Conservation (phyloP, 495 filamentous ascomycete species). For the Poronia punctata region DNA sequence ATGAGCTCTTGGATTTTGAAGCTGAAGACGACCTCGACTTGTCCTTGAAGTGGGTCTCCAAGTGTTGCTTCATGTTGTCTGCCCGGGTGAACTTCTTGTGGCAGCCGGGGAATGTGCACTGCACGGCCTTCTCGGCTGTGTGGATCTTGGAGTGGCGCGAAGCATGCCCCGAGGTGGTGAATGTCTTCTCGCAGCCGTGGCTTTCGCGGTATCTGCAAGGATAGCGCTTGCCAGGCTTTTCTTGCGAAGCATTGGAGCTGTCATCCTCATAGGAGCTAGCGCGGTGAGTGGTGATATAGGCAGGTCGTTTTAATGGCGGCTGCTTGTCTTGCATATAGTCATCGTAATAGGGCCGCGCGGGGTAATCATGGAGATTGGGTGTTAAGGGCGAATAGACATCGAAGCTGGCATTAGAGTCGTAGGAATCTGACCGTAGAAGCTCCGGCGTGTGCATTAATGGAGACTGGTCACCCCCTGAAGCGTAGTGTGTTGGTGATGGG, state of each 20-base stretch:
- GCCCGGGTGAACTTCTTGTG: conserved; percentile 91
- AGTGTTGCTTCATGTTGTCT: conserved; percentile 98
- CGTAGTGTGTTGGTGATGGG: conserved; percentile 22
- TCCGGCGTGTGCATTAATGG: conserved; percentile 41
- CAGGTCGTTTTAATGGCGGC: conserved; percentile 17
- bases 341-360: conserved; percentile 29
- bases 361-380: conserved; percentile 34
- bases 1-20: conserved; percentile 28
- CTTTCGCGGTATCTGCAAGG: conserved; percentile 58
- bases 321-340: conserved; percentile 28
- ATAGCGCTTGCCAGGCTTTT: conserved; percentile 51
- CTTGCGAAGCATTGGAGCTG: conserved; percentile 26
- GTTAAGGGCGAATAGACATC: conserved; percentile 44
- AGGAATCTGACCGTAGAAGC: conserved; percentile 46
- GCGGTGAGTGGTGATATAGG: conserved; percentile 26
- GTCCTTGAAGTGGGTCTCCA: conserved; percentile 72
- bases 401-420: conserved; percentile 45
- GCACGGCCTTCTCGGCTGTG: conserved; percentile 88
- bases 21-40: conserved; percentile 30
- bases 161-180: conserved; percentile 93
- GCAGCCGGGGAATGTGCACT: conserved; percentile 69
- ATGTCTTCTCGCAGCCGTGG: conserved; percentile 70
- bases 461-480: conserved; percentile 19
- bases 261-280: conserved; percentile 37
- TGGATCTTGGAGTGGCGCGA: conserved; percentile 97